Evolutionary conservation across 108 stramenopile species (phyloP).

Genomic region (Phaeodactylum tricornutum): DNA sequence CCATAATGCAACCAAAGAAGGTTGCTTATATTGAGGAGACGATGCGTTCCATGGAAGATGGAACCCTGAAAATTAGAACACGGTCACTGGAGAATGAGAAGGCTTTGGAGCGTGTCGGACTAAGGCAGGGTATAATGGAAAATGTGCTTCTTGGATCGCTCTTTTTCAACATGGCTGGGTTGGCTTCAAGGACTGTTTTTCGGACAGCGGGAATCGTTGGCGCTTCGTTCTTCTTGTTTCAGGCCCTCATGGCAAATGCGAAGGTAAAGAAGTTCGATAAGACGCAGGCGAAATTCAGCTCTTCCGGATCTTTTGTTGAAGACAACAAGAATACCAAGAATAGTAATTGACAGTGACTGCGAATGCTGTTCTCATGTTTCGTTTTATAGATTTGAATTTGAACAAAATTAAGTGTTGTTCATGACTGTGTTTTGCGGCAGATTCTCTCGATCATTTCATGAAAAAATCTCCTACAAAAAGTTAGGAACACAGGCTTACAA

Average conservation of each 20-base stretch:
- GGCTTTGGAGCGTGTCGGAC: constrained; percentile 74
- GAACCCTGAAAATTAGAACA: constrained; percentile 87
- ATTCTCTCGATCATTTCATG: no score
- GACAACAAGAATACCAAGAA: no score
- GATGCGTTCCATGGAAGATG: constrained; percentile 68
- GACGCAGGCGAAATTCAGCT: constrained; percentile 67
- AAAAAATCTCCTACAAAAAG: no score
- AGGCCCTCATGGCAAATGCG: constrained; percentile 50
- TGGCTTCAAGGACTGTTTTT: constrained; percentile 32
- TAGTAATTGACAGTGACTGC: no score
- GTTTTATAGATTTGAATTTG: no score
- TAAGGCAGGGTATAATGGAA: constrained; percentile 67
- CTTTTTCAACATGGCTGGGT: constrained; percentile 61
- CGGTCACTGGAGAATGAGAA: constrained; percentile 92
- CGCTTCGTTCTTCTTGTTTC: constrained; percentile 55
- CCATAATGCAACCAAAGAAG: constrained; percentile 70
- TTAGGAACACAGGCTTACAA: no score
- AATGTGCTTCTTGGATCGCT: constrained; percentile 65
- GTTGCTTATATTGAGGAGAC: constrained; percentile 90
- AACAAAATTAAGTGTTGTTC: no score
- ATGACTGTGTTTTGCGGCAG: no score
- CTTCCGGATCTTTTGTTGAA: constrained; percentile 56
- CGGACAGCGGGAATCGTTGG: constrained; percentile 39
- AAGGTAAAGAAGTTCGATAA: constrained; percentile 87
- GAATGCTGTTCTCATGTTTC: no score